Evolutionary conservation across 768 basidiomycete species (phyloP).

Genomic region (Pleurotus cornucopiae): DNA sequence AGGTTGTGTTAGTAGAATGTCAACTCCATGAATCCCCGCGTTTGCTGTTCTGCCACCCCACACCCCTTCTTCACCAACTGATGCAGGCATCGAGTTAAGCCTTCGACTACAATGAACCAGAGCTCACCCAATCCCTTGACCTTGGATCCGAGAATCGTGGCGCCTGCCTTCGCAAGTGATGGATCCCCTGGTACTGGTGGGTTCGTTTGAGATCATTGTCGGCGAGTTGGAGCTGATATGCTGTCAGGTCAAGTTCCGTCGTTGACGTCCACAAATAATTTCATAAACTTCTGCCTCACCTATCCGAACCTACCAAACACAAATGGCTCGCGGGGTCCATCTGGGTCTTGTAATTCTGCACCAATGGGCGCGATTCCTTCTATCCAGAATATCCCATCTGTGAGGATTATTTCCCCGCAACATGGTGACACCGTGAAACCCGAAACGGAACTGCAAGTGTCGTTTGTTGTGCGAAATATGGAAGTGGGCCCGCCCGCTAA

Average conservation of each 20-base stretch:
- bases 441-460: slow-evolving; percentile 44
- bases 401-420: slow-evolving; percentile 41
- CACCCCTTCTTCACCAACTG: no score
- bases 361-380: slow-evolving; percentile 54
- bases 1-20: no score
- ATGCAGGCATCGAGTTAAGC: no score
- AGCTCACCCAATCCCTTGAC: no score
- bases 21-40: no score
- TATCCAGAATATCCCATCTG: slow-evolving; percentile 40
- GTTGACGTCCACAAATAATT: slow-evolving; percentile 57
- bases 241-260: slow-evolving; percentile 44
- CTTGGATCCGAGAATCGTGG: no score
- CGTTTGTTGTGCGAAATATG: slow-evolving; percentile 39
- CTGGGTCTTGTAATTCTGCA: slow-evolving; percentile 56
- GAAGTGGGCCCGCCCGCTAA: slow-evolving; percentile 51
- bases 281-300: slow-evolving; percentile 52
- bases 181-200: background rate
- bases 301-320: slow-evolving; percentile 44
- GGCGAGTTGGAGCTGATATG: no score
- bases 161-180: background rate
- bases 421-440: slow-evolving; percentile 40
- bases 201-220: background rate
- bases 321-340: slow-evolving; percentile 33
- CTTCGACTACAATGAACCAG: no score
- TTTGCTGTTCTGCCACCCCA: no score